Evolutionary conservation across 2,329 filamentous ascomycete species (phyloP).

Genomic region (Teratosphaeriaceae sp.): DNA sequence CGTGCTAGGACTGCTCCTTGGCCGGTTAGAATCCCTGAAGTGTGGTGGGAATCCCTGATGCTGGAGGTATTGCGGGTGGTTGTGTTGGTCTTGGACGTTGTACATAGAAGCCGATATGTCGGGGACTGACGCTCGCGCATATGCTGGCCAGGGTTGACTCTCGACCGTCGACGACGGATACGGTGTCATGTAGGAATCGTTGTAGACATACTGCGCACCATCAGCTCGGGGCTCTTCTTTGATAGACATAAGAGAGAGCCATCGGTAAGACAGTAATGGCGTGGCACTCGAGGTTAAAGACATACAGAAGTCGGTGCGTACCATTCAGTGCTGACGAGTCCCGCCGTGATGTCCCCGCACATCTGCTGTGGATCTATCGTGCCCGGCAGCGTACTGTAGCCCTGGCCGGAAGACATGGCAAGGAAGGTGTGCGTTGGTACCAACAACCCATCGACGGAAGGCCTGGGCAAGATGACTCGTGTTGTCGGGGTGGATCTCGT

Average conservation of each 20-base stretch:
- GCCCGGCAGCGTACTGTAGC: conserved; percentile 19
- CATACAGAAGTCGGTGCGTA: conserved; percentile 26
- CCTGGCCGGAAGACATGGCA: conserved; percentile 25
- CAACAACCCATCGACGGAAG: conserved; percentile 20
- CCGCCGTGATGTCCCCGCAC: conserved; percentile 18
- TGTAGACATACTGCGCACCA: conserved; percentile 22
- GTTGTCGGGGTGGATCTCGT: conserved; percentile 18
- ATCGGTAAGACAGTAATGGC: background rate
- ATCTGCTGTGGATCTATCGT: conserved; percentile 24
- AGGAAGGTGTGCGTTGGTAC: conserved; percentile 18
- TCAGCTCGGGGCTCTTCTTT: conserved; percentile 5
- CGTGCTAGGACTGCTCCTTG: conserved; percentile 39
- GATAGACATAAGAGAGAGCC: conserved; percentile 2
- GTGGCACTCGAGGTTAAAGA: conserved; percentile 8
- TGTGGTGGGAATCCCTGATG: conserved; percentile 6
- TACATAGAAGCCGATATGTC: conserved; percentile 17
- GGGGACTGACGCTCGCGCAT: conserved; percentile 20
- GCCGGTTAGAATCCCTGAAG: conserved; percentile 27
- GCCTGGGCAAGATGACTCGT: conserved; percentile 15
- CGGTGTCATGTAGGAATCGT: conserved; percentile 28
- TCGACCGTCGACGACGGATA: conserved; percentile 29
- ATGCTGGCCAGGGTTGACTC: conserved; percentile 23
- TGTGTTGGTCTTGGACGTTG: conserved; percentile 13
- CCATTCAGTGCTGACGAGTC: conserved; percentile 21
- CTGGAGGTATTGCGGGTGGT: conserved; percentile 8